Percentiles rank a stretch among this genome's conserved stretches.
Evolutionary conservation across 192 early-diverging fungal genomes (phyloP).

Genomic region (Dissophora globulifera): DNA sequence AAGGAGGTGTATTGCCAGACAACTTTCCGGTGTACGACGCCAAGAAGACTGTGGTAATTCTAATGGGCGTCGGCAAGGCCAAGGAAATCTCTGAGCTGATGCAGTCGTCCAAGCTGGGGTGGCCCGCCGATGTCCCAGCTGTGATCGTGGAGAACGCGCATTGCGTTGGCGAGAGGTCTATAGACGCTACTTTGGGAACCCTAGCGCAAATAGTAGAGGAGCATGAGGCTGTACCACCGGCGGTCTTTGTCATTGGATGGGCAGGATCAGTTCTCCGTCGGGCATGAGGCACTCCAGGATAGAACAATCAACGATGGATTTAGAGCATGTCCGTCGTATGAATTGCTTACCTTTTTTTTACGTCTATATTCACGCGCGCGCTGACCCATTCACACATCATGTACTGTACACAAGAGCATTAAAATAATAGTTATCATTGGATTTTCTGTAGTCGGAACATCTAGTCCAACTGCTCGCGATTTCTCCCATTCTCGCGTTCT

Average conservation of each 20-base stretch:
- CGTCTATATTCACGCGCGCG: no score
- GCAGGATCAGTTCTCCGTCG: slow-evolving; percentile 51
- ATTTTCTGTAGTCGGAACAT: no score
- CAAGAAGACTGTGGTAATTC: slow-evolving; percentile 80
- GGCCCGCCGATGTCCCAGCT: slow-evolving; percentile 73
- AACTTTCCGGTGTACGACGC: slow-evolving; percentile 70
- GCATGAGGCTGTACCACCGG: slow-evolving; percentile 75
- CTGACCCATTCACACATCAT: no score
- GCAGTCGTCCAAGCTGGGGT: slow-evolving; percentile 54
- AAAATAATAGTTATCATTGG: no score
- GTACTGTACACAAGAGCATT: no score
- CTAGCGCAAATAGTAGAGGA: slow-evolving; percentile 73
- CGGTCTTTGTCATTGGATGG: slow-evolving; percentile 83
- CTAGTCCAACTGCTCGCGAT: no score
- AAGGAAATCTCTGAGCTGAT: slow-evolving; percentile 69
- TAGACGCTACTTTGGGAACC: slow-evolving; percentile 70
- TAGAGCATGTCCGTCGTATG: no score
- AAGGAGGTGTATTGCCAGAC: slow-evolving; percentile 80
- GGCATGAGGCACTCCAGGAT: no score
- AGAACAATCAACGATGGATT: no score
- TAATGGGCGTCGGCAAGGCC: slow-evolving; percentile 88
- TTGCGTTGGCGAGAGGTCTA: slow-evolving; percentile 76
- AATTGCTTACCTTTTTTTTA: background rate
- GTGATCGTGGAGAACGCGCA: slow-evolving; percentile 89
- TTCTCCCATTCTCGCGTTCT: no score